Percentiles rank a stretch among this genome's conserved stretches.
Evolutionary conservation across 768 basidiomycete species (phyloP).

Genomic region (Krasilnikovozyma curviuscula): DNA sequence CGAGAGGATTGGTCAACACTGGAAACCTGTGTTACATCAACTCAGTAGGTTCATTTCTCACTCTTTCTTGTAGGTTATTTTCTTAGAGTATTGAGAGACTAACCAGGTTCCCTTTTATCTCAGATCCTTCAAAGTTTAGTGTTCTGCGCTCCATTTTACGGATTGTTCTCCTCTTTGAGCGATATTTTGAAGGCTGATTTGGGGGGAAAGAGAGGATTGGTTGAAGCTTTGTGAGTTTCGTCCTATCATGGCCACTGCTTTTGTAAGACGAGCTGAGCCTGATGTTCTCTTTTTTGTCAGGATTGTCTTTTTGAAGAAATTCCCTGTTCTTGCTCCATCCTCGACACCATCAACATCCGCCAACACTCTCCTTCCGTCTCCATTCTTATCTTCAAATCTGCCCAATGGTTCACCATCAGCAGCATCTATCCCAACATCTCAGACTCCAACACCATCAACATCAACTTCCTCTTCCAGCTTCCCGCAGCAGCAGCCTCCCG

Average conservation of each 20-base stretch:
- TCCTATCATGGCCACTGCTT: not conserved
- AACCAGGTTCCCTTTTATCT: not conserved
- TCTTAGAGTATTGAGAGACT: not conserved
- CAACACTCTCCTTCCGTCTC: no score
- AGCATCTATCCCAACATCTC: constrained; percentile 13
- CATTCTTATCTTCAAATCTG: no score
- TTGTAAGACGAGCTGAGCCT: no score
- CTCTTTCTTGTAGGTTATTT: not conserved
- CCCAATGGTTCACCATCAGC: constrained; percentile 26
- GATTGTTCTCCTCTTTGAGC: constrained; percentile 53
- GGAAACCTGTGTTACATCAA: constrained; percentile 99
- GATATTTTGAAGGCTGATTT: constrained; percentile 33
- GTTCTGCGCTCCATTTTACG: constrained; percentile 71
- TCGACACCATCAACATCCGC: no score
- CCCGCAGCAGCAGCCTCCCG: constrained; percentile 7
- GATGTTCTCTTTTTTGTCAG: not conserved
- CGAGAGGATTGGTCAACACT: constrained; percentile 73
- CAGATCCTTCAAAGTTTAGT: constrained; percentile 65
- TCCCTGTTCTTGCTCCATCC: not conserved
- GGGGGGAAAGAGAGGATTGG: constrained; percentile 24
- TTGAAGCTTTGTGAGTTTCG: constrained; percentile 32
- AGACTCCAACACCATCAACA: constrained; percentile 16
- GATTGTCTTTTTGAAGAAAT: not conserved
- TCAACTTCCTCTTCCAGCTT: constrained; percentile 60
- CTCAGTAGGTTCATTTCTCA: constrained; percentile 31